Base-by-base conservation (phyloP, 345 rosid species). In the Populus ilicifolia region DNA sequence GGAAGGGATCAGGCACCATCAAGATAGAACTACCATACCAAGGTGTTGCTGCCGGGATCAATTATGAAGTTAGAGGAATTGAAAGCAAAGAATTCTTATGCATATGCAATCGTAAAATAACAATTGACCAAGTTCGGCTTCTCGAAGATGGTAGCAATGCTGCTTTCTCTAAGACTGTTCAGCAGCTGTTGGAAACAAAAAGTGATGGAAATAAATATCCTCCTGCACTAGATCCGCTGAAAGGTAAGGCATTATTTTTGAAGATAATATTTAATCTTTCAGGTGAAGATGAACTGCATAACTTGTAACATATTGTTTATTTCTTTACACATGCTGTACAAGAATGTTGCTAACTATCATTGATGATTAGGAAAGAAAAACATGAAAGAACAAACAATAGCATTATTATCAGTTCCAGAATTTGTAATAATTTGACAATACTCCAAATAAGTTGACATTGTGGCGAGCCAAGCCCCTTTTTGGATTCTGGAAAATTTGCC, bases 111-210 rank as follows among this genome's bases (percentile, higher is more conserved):
- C 6, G 83, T 71, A 85, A 82, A 84, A 86, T 93, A 80, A 84
- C 84, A 80, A 84, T 95, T 70, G 93, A 90, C 76, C 92, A 48
- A 56, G 89, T 35, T 70, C 77, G 90, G 80, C 91, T 95, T 82
- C 98, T 95, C 67, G 96, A 95, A 84, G 84, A 86, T 67, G 83
- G 76, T 80, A 92, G 85, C 84, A 77, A 75, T 72, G 61, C 74
- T 71, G 96, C 97, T 74, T 95, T 90, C 88, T 92, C 99, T 75
- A 85, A 84, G 69, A 87, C 97, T n/a, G 97, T 92, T 85, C 99
- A 92, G 81, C 88, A 86, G 85, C 90, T 95, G 74, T 81, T 75
- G 84, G 84, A 77, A 69, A 77, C 86, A 81, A 89, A 91, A 85
- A 80, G 90, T 81, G 87, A 84, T 23, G 96, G 90, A 84, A 86